Conservation (phyloP, 441 rosid species). For the Aleurites moluccanus region DNA sequence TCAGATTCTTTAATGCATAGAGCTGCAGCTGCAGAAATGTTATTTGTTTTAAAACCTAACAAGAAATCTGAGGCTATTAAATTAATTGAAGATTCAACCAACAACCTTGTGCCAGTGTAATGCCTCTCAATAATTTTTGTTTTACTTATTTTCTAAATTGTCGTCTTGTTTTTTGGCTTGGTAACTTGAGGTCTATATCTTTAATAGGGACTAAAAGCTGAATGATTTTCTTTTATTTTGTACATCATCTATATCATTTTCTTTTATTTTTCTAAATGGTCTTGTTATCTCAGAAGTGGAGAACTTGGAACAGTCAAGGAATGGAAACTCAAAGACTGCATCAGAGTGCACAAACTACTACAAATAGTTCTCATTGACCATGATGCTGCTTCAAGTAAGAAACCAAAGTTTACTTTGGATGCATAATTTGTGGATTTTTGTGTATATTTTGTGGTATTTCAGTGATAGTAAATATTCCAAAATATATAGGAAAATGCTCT, state of each 20-base stretch:
- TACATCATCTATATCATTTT: conserved; percentile 4
- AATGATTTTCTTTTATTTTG: background rate
- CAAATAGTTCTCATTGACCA: conserved; percentile 52
- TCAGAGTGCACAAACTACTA: conserved; percentile 73
- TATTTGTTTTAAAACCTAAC: conserved; percentile 63
- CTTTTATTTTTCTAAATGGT: no score
- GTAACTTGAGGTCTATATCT: background rate
- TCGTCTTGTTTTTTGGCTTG: background rate
- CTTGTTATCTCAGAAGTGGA: conserved; percentile 63
- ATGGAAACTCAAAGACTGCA: conserved; percentile 94
- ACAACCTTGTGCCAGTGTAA: conserved; percentile 54
- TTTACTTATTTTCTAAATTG: conserved; percentile 12
- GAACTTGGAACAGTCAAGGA: conserved; percentile 58
- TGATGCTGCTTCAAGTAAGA: conserved; percentile 87
- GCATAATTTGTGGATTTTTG: background rate
- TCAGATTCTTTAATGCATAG: conserved; percentile 97
- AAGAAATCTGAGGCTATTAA: conserved; percentile 76
- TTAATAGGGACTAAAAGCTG: conserved; percentile 10
- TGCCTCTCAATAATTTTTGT: conserved; percentile 15
- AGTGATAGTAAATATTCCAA: background rate
- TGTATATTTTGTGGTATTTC: background rate
- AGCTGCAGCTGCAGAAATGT: conserved; percentile 94
- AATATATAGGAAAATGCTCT: background rate
- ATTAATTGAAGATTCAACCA: conserved; percentile 81
- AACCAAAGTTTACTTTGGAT: conserved; percentile 4